Base-by-base conservation (phyloP, 768 basidiomycete species). In the Crepidotus variabilis region DNA sequence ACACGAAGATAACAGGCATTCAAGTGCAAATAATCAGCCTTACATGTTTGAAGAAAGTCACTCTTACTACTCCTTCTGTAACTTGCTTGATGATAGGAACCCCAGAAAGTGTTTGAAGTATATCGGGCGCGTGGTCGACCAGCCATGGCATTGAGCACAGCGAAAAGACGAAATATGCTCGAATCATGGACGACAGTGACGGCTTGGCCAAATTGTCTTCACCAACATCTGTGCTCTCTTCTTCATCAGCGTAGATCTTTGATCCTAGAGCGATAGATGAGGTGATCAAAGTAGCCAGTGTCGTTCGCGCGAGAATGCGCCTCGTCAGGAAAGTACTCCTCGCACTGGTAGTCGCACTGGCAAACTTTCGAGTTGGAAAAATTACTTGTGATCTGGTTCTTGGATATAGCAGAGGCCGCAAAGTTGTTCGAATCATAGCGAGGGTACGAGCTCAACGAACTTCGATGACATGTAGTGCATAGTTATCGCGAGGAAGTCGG, bases 41-140 rank as follows among this genome's bases (percentile, higher is more conserved):
- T 59, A 88, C 90, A 73, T 95, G 94, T 47, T 82, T 78, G 64
- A 94, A 96, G 75, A 97, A 96, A 0, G 94, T 95, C 10, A 77
- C 71, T 39, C 90, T 78, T 5, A 96, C 87, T 53, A 90, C 66
- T 1, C 74, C 75, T 64, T 92, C 85, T 1, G 87, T 85, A 36
- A 92, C 63, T 54, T 81, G 74, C 56, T 77, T 81, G 0, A 94
- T 47, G 0, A 87, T 78, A 16, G 87, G 81, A 2, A 85, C 70
- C 43, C 75, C 72, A 5, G 77, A 69, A 16, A 87, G 63, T 1
- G 74, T 62, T 11, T 79, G 71, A 46, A 97, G 75, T 21, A 94
- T 71, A 47, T 70, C 68, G 0, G 92, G 92, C 0, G 92, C 83
- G 56, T 81, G 71, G 63, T 95, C 90, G 24, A 96, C 88, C 13